Base-by-base conservation (phyloP, 495 filamentous ascomycete genomes). In the Clavariopsis aquatica region DNA sequence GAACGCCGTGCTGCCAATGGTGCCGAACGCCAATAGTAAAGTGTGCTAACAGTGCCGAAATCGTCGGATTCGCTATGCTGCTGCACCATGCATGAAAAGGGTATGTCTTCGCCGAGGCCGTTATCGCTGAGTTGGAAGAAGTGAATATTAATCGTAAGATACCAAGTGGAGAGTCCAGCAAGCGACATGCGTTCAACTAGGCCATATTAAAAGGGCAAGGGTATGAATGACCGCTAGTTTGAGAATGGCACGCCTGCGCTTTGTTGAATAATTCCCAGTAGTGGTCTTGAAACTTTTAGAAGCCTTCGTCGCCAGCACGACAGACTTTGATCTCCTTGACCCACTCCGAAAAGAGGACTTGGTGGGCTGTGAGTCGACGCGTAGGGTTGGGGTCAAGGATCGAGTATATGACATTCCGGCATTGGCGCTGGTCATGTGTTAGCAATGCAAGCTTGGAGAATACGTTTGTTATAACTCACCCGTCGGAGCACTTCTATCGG, bases 271-370 rank as follows among this genome's bases (percentile, higher is more conserved):
- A 24, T 15, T 43, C 17, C 27, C 17, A 29, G 38, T 26, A 22
- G 12, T 24, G 23, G 55, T 17, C 28, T 49, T n/a, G 13, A 24
- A 20, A 7, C 38, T 49, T 46, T 62, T 71, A 89, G 68, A 85
- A 86, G 13, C 95, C 94, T 80, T 98, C 92, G 74, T 96, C 89
- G 68, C 93, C 94, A 60, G 93, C 92, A 77, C 92, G 93, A 81
- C 94, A 98, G 46, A 97, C 80, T 78, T 91, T 92, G 73, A 98
- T 98, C 75, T 96, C 93, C 60, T 93, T 88, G 53, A 93, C 92
- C 94, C 95, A 98, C 78, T 98, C 95, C 22, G 94, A 97, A 74
- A 96, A 96, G 67, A 98, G 84, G 46, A 98, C 92, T 77, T 98
- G 94, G 8, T 91, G 92, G 60, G 94, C 92, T 46, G 92, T 97